phyloP scores from a whole-genome alignment of 768 basidiomycete genomes.

The Rhodotorula paludigena region DNA sequence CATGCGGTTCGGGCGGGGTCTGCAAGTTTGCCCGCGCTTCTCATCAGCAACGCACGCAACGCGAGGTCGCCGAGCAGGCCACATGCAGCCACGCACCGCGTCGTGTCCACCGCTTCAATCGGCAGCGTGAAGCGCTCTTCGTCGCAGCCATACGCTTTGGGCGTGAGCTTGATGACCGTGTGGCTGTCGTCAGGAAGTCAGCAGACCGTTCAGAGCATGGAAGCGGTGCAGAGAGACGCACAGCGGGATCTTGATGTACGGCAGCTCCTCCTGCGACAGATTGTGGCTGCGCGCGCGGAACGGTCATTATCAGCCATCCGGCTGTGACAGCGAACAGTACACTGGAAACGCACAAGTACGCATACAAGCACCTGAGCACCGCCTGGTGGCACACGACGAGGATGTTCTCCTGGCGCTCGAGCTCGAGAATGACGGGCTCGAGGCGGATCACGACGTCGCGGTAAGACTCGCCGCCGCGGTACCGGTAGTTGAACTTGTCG shows the following conservation, averaged over 20 bases:
- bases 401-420: constrained; percentile 96
- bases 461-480: constrained; percentile 92
- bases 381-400: constrained; percentile 91
- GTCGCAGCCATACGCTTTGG: constrained; percentile 97
- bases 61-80: not conserved
- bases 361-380: constrained; percentile 59
- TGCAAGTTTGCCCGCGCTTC: not conserved
- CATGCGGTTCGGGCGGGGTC: not conserved
- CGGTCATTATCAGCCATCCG: no score
- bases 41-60: no score
- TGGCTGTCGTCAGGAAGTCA: constrained; percentile 57
- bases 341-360: constrained; percentile 65
- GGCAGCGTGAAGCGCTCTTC: constrained; percentile 81
- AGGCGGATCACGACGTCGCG: constrained; percentile 70
- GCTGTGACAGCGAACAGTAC: not conserved
- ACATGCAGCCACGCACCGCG: constrained; percentile 52
- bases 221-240: no score
- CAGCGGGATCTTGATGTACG: constrained; percentile 89
- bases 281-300: constrained; percentile 55
- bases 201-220: no score
- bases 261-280: constrained; percentile 82
- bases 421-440: constrained; percentile 98
- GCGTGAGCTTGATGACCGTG: constrained; percentile 96
- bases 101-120: constrained; percentile 89
- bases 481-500: constrained; percentile 99